Conservation (phyloP, 2,329 filamentous ascomycete genomes). For the Xylariomycetidae sp. region DNA sequence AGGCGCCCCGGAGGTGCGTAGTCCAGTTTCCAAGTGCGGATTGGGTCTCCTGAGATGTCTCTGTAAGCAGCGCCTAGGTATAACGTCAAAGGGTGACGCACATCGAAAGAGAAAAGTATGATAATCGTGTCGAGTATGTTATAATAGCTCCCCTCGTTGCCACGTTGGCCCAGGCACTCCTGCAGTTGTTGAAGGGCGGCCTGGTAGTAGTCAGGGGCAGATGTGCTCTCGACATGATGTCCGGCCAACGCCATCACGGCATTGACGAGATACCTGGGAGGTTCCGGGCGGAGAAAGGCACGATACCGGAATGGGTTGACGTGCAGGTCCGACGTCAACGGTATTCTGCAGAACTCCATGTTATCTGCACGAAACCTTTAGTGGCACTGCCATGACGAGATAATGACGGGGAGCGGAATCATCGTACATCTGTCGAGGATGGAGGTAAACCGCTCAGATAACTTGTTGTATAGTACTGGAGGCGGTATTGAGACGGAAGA, state of each 20-base stretch:
- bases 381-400: neutral
- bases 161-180: neutral
- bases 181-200: neutral
- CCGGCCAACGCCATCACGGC: conserved; percentile 5
- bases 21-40: conserved; percentile 3
- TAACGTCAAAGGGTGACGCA: neutral
- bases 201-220: neutral
- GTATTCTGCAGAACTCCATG: conserved; percentile 4
- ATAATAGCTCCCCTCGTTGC: neutral
- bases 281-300: neutral
- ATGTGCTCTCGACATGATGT: conserved; percentile 1
- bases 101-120: neutral
- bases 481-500: neutral
- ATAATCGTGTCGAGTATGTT: neutral
- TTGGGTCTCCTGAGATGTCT: conserved; percentile 7
- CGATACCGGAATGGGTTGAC: conserved; percentile 3
- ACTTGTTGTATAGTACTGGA: neutral
- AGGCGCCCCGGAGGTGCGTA: conserved; percentile 2
- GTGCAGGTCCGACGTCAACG: conserved; percentile 2
- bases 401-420: neutral
- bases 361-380: conserved; percentile 1
- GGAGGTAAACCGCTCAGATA: neutral
- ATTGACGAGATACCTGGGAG: conserved; percentile 1
- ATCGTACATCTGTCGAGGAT: neutral
- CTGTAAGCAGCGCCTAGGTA: neutral